phyloP scores from a whole-genome alignment of 495 filamentous ascomycete species.

The Neurospora hispaniola region DNA sequence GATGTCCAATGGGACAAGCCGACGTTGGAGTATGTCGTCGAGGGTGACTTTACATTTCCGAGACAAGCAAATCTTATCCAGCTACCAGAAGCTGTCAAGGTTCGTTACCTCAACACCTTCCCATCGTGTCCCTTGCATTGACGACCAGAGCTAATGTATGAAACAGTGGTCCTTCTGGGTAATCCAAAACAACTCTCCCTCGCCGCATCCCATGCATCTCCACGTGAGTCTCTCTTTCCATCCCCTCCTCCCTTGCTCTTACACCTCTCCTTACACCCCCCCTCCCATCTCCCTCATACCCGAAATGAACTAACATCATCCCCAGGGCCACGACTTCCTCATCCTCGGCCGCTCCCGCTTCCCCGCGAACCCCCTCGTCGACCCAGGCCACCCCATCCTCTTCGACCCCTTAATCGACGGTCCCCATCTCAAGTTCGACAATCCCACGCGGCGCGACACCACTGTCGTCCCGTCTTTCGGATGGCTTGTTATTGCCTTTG shows the following conservation, averaged over 20 bases:
- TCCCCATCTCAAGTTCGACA: slow-evolving; percentile 19
- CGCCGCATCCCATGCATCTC: slow-evolving; percentile 41
- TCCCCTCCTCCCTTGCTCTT: no score
- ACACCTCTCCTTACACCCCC: no score
- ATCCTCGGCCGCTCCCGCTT: slow-evolving; percentile 33
- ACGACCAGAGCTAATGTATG: slow-evolving; percentile 6
- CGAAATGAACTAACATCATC: background rate
- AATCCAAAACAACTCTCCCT: slow-evolving; percentile 18
- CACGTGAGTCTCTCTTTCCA: slow-evolving; percentile 20
- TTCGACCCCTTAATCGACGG: slow-evolving; percentile 9
- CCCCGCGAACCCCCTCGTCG: background rate
- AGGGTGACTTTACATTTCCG: slow-evolving; percentile 23
- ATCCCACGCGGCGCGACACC: slow-evolving; percentile 26
- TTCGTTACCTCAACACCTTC: slow-evolving; percentile 23
- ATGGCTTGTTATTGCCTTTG: slow-evolving; percentile 28
- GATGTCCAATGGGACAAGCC: slow-evolving; percentile 20
- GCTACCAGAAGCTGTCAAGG: slow-evolving; percentile 27
- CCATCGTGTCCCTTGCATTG: background rate
- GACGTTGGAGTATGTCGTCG: slow-evolving; percentile 28
- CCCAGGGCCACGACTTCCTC: slow-evolving; percentile 43
- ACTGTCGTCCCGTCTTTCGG: slow-evolving; percentile 28
- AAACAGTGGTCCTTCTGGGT: slow-evolving; percentile 34
- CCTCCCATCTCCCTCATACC: no score
- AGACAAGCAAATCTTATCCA: slow-evolving; percentile 25
- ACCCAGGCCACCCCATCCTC: background rate